Evolutionary conservation across 1,284 basidiomycete species (phyloP).

Genomic region (Phylloboletellus chloephorus): DNA sequence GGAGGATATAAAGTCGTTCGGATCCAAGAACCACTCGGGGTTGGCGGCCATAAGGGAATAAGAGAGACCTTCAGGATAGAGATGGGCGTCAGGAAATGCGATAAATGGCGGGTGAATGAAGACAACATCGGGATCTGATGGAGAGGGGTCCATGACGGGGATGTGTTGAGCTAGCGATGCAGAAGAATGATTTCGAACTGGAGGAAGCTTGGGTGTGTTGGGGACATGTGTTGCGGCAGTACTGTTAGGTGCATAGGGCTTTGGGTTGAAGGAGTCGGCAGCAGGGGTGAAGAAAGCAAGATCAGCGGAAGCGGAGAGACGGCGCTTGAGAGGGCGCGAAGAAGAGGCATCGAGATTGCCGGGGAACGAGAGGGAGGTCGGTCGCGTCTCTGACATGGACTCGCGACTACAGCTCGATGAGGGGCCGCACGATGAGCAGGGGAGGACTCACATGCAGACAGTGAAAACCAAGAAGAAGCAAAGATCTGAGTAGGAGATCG

Average conservation of each 20-base stretch:
- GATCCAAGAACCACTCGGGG: constrained; percentile 70
- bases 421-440: not conserved
- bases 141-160: constrained; percentile 59
- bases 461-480: not conserved
- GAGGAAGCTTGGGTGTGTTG: constrained; percentile 22
- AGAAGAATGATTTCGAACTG: constrained; percentile 27
- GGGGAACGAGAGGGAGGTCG: constrained; percentile 25
- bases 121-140: constrained; percentile 52
- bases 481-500: not conserved
- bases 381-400: constrained; percentile 31
- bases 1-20: constrained; percentile 55
- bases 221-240: constrained; percentile 16
- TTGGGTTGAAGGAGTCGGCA: constrained; percentile 53
- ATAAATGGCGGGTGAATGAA: constrained; percentile 71
- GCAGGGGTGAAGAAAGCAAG: constrained; percentile 56
- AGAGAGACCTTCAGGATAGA: constrained; percentile 60
- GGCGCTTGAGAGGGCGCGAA: constrained; percentile 43
- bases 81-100: constrained; percentile 54
- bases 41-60: constrained; percentile 65
- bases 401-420: constrained; percentile 1
- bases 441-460: constrained; percentile 12
- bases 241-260: constrained; percentile 46
- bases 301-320: constrained; percentile 40
- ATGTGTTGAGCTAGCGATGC: constrained; percentile 42
- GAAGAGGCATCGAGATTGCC: constrained; percentile 10